Base-by-base conservation (phyloP, 2,329 filamentous ascomycete species). In the Celoporthe dispersa region DNA sequence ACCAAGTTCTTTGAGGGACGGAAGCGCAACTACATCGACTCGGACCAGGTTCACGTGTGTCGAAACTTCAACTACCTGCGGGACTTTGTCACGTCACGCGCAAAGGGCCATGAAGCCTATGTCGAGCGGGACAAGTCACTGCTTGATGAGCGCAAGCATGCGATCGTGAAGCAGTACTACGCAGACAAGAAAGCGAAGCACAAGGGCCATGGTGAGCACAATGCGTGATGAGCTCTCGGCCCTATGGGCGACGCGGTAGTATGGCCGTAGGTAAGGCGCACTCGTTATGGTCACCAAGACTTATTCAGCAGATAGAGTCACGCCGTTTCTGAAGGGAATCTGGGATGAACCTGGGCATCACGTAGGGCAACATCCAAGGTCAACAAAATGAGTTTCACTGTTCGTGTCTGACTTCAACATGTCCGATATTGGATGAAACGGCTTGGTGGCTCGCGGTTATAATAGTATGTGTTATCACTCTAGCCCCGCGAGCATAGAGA, bases 81-180 rank as follows among this genome's bases (percentile, higher is more conserved):
- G 6, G 61, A 70, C 12, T 70, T 59, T 16, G 39, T 37, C 9
- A 68, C 68, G 3, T 72, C 80, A 0, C 77, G 66, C 11, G 66
- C 66, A 19, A 68, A 53, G 9, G 66, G 66, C 9, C 66, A 68
- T 19, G 66, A 53, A 1, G 66, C 66, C 25, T 68, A 63, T 41
- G 44, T 63, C 6, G 41, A 48, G 33, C 62, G 66, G 35, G 66
- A 68, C 7, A 60, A 25, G 41, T 62, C 66, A 2, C 48, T 68
- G 11, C 59, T 68, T 35, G 66, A 68, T 41, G 66, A 41, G 48
- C 44, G n/a, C 9, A 68, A 68, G 66, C 59, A 68, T 37, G 44
- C 66, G 16, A 55, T 68, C 33, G 66, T 63, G 8, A 48, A 68
- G 22, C 59, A 62, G 31, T 62, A 63, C 35, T 68, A 63, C 25